phyloP scores from a whole-genome alignment of 2,329 filamentous ascomycete genomes.

The Fusarium xylarioides region DNA sequence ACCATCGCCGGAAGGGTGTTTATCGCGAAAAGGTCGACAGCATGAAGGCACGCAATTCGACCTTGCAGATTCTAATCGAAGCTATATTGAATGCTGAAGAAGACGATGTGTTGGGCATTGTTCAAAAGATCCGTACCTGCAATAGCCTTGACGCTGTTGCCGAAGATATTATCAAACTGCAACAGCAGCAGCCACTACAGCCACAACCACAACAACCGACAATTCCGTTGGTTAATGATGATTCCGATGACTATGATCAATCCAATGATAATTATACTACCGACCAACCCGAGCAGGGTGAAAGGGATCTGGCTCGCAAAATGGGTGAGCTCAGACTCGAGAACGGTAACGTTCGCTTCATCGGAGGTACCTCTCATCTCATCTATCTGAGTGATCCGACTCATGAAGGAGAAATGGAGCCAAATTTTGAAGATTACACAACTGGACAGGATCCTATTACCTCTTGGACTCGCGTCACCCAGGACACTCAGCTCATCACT shows the following conservation, averaged over 20 bases:
- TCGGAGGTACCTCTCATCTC: constrained; percentile 92
- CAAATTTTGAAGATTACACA: constrained; percentile 56
- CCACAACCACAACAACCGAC: constrained; percentile 52
- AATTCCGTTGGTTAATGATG: constrained; percentile 49
- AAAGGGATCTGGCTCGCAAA: constrained; percentile 86
- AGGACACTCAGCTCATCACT: constrained; percentile 78
- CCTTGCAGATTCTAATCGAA: constrained; percentile 90
- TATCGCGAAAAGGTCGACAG: constrained; percentile 94
- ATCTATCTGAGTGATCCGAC: constrained; percentile 75
- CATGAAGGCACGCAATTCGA: constrained; percentile 86
- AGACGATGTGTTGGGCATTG: constrained; percentile 81
- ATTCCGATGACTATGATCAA: constrained; percentile 53
- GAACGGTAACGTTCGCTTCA: constrained; percentile 88
- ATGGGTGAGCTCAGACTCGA: constrained; percentile 92
- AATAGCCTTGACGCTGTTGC: constrained; percentile 71
- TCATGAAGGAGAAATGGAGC: constrained; percentile 51
- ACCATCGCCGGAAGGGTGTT: constrained; percentile 94
- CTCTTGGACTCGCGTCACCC: constrained; percentile 88
- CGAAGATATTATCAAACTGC: constrained; percentile 60
- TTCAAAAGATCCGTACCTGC: constrained; percentile 88
- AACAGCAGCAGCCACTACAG: constrained; percentile 45
- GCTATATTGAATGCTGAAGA: constrained; percentile 92
- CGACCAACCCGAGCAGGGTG: constrained; percentile 61
- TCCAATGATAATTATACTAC: constrained; percentile 52
- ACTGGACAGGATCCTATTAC: constrained; percentile 74